phyloP scores from a whole-genome alignment of 2,329 filamentous ascomycete genomes.

The Emericellopsis atlantica region DNA sequence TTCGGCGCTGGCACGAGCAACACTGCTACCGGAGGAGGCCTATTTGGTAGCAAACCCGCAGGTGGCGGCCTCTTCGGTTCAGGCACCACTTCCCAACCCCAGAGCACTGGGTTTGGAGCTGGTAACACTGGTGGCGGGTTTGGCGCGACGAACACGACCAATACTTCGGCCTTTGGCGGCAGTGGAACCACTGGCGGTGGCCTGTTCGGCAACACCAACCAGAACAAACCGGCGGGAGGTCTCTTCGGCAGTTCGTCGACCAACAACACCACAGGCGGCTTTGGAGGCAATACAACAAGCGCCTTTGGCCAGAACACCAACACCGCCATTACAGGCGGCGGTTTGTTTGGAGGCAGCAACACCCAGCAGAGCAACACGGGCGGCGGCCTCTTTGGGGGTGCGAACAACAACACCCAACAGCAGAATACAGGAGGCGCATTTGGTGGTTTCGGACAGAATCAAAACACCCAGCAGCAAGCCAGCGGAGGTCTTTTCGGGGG shows the following conservation, averaged over 20 bases:
- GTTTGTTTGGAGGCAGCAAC: slow-evolving; percentile 31
- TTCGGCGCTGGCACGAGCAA: slow-evolving; percentile 1
- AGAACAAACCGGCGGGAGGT: slow-evolving; percentile 8
- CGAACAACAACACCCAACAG: slow-evolving; percentile 19
- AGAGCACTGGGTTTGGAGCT: slow-evolving; percentile 20
- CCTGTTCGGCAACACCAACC: slow-evolving; percentile 3
- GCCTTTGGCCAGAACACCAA: slow-evolving; percentile 9
- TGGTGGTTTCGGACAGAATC: slow-evolving; percentile 22
- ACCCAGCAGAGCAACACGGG: slow-evolving; percentile 20
- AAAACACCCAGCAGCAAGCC: slow-evolving; percentile 18
- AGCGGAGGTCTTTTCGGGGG: slow-evolving; percentile 8
- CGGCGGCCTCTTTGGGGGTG: slow-evolving; percentile 33
- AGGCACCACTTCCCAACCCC: slow-evolving; percentile 18
- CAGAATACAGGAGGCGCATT: slow-evolving; percentile 35
- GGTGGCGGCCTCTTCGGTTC: slow-evolving; percentile 31
- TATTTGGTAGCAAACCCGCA: slow-evolving; percentile 25
- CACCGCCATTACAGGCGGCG: slow-evolving; percentile 21
- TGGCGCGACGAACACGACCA: slow-evolving; percentile 14
- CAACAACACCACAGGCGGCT: slow-evolving; percentile 21
- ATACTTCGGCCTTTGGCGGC: slow-evolving; percentile 10
- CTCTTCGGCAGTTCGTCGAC: slow-evolving; percentile 17
- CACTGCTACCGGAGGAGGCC: slow-evolving; percentile 18
- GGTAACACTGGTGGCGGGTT: slow-evolving; percentile 4
- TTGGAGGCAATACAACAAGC: slow-evolving; percentile 16
- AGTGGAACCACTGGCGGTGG: neutral